A percentile compares a stretch with the other conserved stretches of the same genome.
Conservation (phyloP, 2,329 filamentous ascomycete genomes). For the Dothiorella sarmentorum region DNA sequence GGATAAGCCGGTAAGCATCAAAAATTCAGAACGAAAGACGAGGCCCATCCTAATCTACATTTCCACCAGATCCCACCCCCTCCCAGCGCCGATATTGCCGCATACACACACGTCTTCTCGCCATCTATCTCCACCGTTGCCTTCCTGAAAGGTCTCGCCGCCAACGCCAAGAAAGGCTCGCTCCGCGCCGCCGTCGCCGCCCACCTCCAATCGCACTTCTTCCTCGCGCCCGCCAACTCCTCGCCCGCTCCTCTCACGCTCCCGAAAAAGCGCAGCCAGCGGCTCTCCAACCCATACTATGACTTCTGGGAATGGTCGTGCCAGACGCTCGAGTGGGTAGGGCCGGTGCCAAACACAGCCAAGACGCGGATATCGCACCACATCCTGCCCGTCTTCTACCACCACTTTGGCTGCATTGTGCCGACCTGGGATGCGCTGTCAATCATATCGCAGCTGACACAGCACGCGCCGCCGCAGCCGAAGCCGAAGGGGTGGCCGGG, state of each 20-base stretch:
- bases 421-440: slow-evolving; percentile 65
- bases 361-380: slow-evolving; percentile 60
- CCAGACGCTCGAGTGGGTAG: slow-evolving; percentile 62
- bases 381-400: slow-evolving; percentile 69
- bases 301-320: slow-evolving; percentile 66
- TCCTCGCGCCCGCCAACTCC: slow-evolving; percentile 43
- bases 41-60: slow-evolving; percentile 20
- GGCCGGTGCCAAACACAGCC: slow-evolving; percentile 54
- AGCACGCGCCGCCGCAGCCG: slow-evolving; percentile 25
- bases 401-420: slow-evolving; percentile 72
- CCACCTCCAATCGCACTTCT: slow-evolving; percentile 50
- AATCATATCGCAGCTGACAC: slow-evolving; percentile 55
- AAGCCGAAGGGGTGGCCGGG: slow-evolving; percentile 34
- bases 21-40: slow-evolving; percentile 16
- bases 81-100: slow-evolving; percentile 56
- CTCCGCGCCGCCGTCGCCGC: slow-evolving; percentile 55
- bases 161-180: slow-evolving; percentile 65
- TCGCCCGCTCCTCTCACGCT: slow-evolving; percentile 31
- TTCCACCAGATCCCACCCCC: slow-evolving; percentile 41
- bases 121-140: slow-evolving; percentile 58
- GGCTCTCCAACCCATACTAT: slow-evolving; percentile 61
- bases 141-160: slow-evolving; percentile 59
- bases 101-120: slow-evolving; percentile 66
- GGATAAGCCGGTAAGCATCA: slow-evolving; percentile 29
- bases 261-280: slow-evolving; percentile 33